Conservation (phyloP, 495 filamentous ascomycete species). For the Bryoglossum gracile region DNA sequence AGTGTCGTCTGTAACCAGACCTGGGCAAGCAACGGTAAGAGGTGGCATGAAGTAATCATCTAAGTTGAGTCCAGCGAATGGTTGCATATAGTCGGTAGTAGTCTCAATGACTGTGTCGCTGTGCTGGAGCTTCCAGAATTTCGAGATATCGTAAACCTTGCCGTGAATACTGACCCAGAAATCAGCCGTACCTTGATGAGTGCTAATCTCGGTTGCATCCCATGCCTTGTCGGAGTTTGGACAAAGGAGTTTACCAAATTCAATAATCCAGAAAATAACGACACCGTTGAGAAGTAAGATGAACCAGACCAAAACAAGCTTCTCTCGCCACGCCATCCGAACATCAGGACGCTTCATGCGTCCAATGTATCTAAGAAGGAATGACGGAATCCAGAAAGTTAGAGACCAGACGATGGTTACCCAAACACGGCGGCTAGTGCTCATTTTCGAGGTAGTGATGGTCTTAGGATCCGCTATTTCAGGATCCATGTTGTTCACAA, state of each 20-base stretch:
- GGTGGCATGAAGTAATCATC: slow-evolving; percentile 81
- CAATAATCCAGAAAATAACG: slow-evolving; percentile 89
- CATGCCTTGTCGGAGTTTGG: slow-evolving; percentile 90
- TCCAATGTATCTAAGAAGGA: slow-evolving; percentile 67
- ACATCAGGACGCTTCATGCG: slow-evolving; percentile 98
- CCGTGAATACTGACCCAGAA: slow-evolving; percentile 88
- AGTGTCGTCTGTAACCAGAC: slow-evolving; percentile 49
- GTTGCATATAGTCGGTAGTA: slow-evolving; percentile 54
- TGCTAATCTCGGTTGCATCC: slow-evolving; percentile 62
- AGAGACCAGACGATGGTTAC: slow-evolving; percentile 72
- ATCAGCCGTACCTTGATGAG: slow-evolving; percentile 63
- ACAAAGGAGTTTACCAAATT: slow-evolving; percentile 76
- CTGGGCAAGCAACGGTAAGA: slow-evolving; percentile 63
- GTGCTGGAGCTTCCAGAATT: slow-evolving; percentile 80
- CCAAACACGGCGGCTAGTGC: slow-evolving; percentile 64
- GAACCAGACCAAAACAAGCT: slow-evolving; percentile 71
- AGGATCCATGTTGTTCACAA: slow-evolving; percentile 55
- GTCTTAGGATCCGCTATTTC: slow-evolving; percentile 69
- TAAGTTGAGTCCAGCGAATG: slow-evolving; percentile 68
- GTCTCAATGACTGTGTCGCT: slow-evolving; percentile 63
- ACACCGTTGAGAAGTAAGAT: slow-evolving; percentile 78
- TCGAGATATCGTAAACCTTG: slow-evolving; percentile 83
- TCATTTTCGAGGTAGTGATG: slow-evolving; percentile 62
- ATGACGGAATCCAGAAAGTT: slow-evolving; percentile 95
- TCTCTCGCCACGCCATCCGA: slow-evolving; percentile 90